Conservation (phyloP, 495 filamentous ascomycete species). For the Penicillium riverlandense region DNA sequence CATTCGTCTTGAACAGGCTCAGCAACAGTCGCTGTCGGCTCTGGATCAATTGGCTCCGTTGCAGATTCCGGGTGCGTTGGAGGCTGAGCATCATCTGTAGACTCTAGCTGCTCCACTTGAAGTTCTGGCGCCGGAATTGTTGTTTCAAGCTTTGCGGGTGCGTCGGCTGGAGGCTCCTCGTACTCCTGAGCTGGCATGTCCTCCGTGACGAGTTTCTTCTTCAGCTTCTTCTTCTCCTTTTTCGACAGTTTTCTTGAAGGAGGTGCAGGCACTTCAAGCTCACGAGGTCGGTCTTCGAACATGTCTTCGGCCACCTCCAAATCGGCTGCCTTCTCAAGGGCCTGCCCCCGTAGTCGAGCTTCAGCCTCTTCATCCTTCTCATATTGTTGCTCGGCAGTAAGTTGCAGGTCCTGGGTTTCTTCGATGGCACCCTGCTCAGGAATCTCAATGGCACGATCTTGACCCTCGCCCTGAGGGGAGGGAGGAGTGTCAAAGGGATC, state of each 20-base stretch:
- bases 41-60: background rate
- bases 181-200: constrained; percentile 4
- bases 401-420: background rate
- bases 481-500: constrained; percentile 5
- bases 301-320: constrained; percentile 2
- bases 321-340: constrained; percentile 11
- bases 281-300: constrained; percentile 1
- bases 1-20: constrained; percentile 1
- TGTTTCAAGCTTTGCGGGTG: background rate
- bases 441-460: background rate
- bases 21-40: background rate
- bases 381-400: background rate
- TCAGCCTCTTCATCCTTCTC: background rate
- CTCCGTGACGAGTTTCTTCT: constrained; percentile 13
- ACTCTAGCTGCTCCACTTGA: background rate
- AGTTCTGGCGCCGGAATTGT: background rate
- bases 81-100: background rate
- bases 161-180: background rate
- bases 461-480: background rate
- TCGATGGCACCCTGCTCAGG: background rate
- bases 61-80: constrained; percentile 2
- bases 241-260: constrained; percentile 25
- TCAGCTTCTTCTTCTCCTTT: constrained; percentile 34
- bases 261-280: constrained; percentile 1
- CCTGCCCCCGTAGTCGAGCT: background rate